Base-by-base conservation (phyloP, 176 grass and related monocot genomes). In the Typha latifolia region DNA sequence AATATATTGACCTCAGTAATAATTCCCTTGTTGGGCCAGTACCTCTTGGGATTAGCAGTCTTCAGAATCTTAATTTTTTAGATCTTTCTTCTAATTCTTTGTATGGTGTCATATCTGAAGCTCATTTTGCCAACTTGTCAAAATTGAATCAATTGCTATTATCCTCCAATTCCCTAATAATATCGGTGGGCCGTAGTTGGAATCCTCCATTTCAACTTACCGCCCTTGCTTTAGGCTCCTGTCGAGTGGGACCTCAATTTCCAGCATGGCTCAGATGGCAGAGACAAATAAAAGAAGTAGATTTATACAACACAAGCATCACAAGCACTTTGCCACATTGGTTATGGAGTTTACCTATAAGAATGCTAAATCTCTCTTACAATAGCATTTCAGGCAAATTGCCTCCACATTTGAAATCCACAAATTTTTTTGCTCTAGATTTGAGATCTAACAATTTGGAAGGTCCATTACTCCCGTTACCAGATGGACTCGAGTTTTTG, bases 301-400 rank as follows among this genome's bases (percentile, higher is more conserved):
- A 72, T 64, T 70, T 86, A 14, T 69, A 75, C 16, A 69, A 86
- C 15, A 61, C 75, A 14, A 32, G 63, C 79, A 82, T 86, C 34
- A 22, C 66, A 1, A 66, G 62, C 1, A 51, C 4, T 1, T 16
- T 82, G 0, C 75, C 75, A 0, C 53, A 70, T 22, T 86, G 75
- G 79, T 82, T 86, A 7, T 79, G 79, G 84, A 66, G 22, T 43
- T 13, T 0, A 0, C 16, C 20, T 59, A 75, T 68, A 3, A 0
- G 0, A 0, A 1, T 0, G 47, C 3, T 83, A 12, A 64, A 81
- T 24, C 48, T 86, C 21, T 15, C 61, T 11, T 15, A 72, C 1
- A 90, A 90, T 56, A 4, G 32, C 3, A 67, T 86, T 20, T 34
- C n/a, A 1, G 82, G 82, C 0, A 14, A 1, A 0, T 6, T 86